Evolutionary conservation across 1,139 yeast genomes (phyloP).

Genomic region (Debaryomyces subglobosus): DNA sequence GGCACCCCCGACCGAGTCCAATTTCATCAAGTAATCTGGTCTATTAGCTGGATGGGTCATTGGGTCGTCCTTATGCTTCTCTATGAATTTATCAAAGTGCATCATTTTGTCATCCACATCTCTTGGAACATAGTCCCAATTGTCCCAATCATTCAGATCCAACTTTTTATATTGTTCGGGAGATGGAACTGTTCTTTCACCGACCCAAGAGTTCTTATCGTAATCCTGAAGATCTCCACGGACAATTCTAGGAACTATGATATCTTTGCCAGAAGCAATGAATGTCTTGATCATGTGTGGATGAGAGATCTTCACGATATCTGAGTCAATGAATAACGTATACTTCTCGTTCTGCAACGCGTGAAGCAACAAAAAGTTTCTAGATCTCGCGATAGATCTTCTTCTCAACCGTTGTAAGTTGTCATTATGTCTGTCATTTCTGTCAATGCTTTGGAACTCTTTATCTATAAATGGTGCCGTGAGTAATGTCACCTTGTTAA

Average conservation of each 20-base stretch:
- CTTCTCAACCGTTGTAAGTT: constrained; percentile 35
- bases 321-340: constrained; percentile 50
- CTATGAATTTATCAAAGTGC: constrained; percentile 33
- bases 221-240: constrained; percentile 33
- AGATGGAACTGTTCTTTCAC: constrained; percentile 41
- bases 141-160: constrained; percentile 36
- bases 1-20: constrained; percentile 57
- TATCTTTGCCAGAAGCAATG: constrained; percentile 37
- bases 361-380: constrained; percentile 38
- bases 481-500: constrained; percentile 29
- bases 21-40: constrained; percentile 25
- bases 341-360: constrained; percentile 34
- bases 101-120: constrained; percentile 33
- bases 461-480: constrained; percentile 38
- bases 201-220: constrained; percentile 54
- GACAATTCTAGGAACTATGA: constrained; percentile 44
- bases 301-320: constrained; percentile 34
- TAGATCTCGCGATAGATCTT: constrained; percentile 35
- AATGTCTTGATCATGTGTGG: constrained; percentile 33
- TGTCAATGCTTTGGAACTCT: constrained; percentile 20
- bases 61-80: constrained; percentile 17
- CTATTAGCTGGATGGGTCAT: constrained; percentile 18
- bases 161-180: constrained; percentile 33
- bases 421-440: constrained; percentile 34
- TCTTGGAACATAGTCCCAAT: constrained; percentile 41